These are phyloP conservation scores for Simplicillium aogashimaense DNA, from an alignment of 2,329 filamentous ascomycete genomes.

Conservation along the genomic window DNA sequence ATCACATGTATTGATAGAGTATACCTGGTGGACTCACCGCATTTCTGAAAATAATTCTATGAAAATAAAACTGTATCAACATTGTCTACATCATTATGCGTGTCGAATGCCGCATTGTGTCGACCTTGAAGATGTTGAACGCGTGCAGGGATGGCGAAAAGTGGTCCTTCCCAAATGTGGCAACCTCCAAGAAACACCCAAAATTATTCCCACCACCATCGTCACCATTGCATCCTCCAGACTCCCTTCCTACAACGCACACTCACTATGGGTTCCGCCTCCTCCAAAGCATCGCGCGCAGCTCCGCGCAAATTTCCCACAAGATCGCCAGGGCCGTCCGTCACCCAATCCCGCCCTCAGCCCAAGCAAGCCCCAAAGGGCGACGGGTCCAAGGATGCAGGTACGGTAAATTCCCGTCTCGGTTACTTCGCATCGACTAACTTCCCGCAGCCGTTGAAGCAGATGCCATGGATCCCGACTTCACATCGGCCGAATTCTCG, in stretches of 20 bases:
- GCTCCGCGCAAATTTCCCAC: slow-evolving; percentile 34
- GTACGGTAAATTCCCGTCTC: slow-evolving; percentile 5
- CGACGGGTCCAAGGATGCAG: slow-evolving; percentile 3
- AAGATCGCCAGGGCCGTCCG: slow-evolving; percentile 18
- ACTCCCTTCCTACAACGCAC: background rate
- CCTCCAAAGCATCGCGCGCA: slow-evolving; percentile 32
- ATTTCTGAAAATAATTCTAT: no score
- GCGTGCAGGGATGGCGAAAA: no score
- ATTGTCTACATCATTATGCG: no score
- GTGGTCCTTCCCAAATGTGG: background rate
- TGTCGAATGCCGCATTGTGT: no score
- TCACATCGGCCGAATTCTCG: slow-evolving; percentile 33
- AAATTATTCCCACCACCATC: slow-evolving; percentile 3
- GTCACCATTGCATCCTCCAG: background rate
- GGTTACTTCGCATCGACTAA: no score
- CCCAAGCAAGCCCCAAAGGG: slow-evolving; percentile 6
- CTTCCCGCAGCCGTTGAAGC: slow-evolving; percentile 24
- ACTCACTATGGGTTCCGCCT: slow-evolving; percentile 30
- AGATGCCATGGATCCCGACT: slow-evolving; percentile 31
- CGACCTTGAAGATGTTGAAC: no score
- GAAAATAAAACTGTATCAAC: no score
- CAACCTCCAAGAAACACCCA: background rate
- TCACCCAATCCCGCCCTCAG: background rate
- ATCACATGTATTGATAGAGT: no score
- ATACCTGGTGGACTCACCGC: no score